These are phyloP conservation scores for Pichia sporocuriosa DNA, from an alignment of 805 yeast species.

Conservation along the genomic window DNA sequence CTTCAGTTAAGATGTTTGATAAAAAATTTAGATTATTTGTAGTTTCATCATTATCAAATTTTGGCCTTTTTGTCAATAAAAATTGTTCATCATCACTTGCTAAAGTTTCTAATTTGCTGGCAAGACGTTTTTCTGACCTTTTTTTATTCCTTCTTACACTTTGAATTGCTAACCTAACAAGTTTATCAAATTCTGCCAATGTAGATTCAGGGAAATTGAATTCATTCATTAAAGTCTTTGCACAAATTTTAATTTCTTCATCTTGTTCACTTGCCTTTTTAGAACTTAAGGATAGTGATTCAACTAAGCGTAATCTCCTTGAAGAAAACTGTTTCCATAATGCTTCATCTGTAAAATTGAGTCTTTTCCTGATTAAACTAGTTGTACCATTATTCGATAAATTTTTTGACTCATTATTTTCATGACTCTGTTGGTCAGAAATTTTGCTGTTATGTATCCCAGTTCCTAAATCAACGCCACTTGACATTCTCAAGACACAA, in stretches of 20 bases:
- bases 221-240: constrained; percentile 68
- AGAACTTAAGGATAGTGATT: constrained; percentile 49
- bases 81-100: constrained; percentile 10
- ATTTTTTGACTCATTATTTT: constrained; percentile 4
- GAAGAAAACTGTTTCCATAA: constrained; percentile 91
- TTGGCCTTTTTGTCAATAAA: constrained; percentile 3
- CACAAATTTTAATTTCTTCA: constrained; percentile 68
- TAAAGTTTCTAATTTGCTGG: constrained; percentile 17
- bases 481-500: no score
- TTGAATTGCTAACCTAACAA: constrained; percentile 91
- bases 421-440: no score
- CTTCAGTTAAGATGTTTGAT: constrained; percentile 23
- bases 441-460: no score
- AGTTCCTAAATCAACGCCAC: no score
- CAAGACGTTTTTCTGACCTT: constrained; percentile 42
- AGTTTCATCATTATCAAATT: constrained; percentile 2
- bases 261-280: constrained; percentile 93
- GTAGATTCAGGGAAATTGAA: constrained; percentile 59
- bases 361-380: constrained; percentile 43
- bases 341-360: constrained; percentile 73
- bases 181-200: constrained; percentile 72
- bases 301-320: constrained; percentile 82
- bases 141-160: constrained; percentile 85
- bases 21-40: constrained; percentile 19
- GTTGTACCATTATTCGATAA: constrained; percentile 30